Conservation (phyloP, 306 rosid species). For the Adenanthera pavonina region DNA sequence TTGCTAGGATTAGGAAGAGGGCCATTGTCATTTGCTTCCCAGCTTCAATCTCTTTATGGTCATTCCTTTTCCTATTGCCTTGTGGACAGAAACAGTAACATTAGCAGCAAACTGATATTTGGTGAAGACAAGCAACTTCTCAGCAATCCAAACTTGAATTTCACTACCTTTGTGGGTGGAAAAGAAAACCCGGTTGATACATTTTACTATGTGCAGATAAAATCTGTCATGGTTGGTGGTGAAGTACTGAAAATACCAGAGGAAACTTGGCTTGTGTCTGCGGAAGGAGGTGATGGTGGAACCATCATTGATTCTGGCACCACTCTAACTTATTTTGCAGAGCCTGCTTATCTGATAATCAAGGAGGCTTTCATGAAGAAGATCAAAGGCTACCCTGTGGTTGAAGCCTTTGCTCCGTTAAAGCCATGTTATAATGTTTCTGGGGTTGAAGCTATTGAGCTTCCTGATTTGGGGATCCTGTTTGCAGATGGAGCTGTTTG, state of each 20-base stretch:
- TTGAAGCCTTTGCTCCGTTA: constrained; percentile 66
- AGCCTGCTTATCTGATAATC: constrained; percentile 76
- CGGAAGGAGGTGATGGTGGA: constrained; percentile 86
- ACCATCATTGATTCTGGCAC: constrained; percentile 97
- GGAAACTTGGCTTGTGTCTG: constrained; percentile 71
- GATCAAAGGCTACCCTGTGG: constrained; percentile 61
- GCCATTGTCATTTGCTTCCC: constrained; percentile 90
- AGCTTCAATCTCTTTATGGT: constrained; percentile 91
- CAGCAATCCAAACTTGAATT: constrained; percentile 71
- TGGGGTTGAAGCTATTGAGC: constrained; percentile 69
- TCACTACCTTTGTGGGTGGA: constrained; percentile 74
- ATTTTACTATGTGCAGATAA: constrained; percentile 81
- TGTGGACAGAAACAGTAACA: constrained; percentile 81
- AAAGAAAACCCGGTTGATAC: constrained; percentile 80
- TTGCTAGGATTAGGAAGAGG: constrained; percentile 91
- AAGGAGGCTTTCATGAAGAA: constrained; percentile 68
- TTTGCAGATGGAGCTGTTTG: constrained; percentile 89
- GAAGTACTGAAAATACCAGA: constrained; percentile 71
- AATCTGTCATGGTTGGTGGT: constrained; percentile 71
- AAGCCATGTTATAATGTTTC: constrained; percentile 96
- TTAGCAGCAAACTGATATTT: constrained; percentile 85
- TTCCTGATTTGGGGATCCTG: constrained; percentile 76
- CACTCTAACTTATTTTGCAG: constrained; percentile 88
- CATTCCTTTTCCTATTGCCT: constrained; percentile 94
- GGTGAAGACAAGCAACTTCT: constrained; percentile 77